These are phyloP conservation scores for Akanthomyces dipterigenus DNA, from an alignment of 2,329 filamentous ascomycete species.

Conservation along the genomic window DNA sequence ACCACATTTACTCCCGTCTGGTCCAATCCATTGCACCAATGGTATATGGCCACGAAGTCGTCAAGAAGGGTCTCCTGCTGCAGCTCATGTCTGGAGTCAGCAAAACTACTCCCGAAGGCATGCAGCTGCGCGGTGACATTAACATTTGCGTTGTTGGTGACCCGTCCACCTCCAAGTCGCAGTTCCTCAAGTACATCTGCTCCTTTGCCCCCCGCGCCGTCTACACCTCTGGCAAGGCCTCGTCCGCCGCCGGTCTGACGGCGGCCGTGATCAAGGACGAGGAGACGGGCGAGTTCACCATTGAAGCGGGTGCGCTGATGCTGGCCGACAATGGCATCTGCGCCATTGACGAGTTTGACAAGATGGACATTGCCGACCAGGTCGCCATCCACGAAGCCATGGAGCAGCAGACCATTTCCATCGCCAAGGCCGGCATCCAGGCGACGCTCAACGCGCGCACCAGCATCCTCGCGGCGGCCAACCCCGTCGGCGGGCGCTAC, in stretches of 20 bases:
- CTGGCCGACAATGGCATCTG: slow-evolving; percentile 95
- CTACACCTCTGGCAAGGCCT: slow-evolving; percentile 96
- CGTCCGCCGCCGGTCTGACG: slow-evolving; percentile 92
- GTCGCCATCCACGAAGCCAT: slow-evolving; percentile 99
- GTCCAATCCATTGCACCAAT: slow-evolving; percentile 94
- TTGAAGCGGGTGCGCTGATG: slow-evolving; percentile 97
- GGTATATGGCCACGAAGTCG: slow-evolving; percentile 94
- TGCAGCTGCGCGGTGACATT: slow-evolving; percentile 93
- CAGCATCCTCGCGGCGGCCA: slow-evolving; percentile 90
- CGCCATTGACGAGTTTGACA: slow-evolving; percentile 98
- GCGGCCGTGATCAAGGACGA: slow-evolving; percentile 97
- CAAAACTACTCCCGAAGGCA: slow-evolving; percentile 87
- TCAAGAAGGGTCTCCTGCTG: slow-evolving; percentile 92
- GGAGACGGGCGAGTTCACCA: slow-evolving; percentile 97
- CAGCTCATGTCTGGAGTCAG: slow-evolving; percentile 94
- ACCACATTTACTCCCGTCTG: slow-evolving; percentile 88
- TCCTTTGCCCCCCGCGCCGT: slow-evolving; percentile 94
- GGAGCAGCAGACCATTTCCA: slow-evolving; percentile 99
- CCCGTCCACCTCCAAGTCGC: slow-evolving; percentile 93
- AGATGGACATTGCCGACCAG: slow-evolving; percentile 97
- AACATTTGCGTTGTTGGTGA: slow-evolving; percentile 99
- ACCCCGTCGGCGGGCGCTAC: slow-evolving; percentile 93
- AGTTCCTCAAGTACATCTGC: slow-evolving; percentile 97
- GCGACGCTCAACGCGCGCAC: slow-evolving; percentile 94
- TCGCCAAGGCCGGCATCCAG: slow-evolving; percentile 96